Conservation (phyloP, 129 eudicot species). For the Escallonia rubra region DNA sequence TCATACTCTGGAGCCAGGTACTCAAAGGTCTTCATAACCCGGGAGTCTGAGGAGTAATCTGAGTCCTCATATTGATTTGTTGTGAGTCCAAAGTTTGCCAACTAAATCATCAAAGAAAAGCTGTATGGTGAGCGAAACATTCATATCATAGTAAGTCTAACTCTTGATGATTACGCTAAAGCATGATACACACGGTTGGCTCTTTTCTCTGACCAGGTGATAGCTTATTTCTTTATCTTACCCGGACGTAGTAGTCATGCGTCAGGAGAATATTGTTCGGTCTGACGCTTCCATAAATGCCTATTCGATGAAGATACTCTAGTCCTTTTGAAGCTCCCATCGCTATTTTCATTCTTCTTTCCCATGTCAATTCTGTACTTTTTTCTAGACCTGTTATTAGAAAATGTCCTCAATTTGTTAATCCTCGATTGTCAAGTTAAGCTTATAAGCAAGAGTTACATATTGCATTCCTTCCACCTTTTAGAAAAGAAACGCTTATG, state of each 20-base stretch:
- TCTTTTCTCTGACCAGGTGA: too few relatives aligned
- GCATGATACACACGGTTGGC: too few relatives aligned
- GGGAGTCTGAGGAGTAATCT: constrained; percentile 30
- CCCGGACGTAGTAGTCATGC: constrained; percentile 42
- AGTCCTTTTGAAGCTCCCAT: constrained; percentile 40
- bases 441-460: too few relatives aligned
- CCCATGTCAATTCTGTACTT: constrained; percentile 43
- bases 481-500: too few relatives aligned
- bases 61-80: constrained; percentile 34
- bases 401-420: neutral
- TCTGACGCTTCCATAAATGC: constrained; percentile 38
- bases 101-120: constrained; percentile 9
- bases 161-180: too few relatives aligned
- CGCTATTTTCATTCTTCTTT: constrained; percentile 44
- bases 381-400: constrained; percentile 12
- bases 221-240: constrained; percentile 5
- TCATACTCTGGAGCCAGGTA: constrained; percentile 49
- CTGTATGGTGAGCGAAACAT: neutral
- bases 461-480: too few relatives aligned
- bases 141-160: too few relatives aligned
- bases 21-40: constrained; percentile 46
- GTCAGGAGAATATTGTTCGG: constrained; percentile 49
- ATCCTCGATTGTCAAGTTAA: too few relatives aligned
- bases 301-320: constrained; percentile 27
- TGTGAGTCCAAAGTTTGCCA: constrained; percentile 35